A percentile compares a stretch with the other conserved stretches of the same genome.
Conservation (phyloP, 2,329 filamentous ascomycete species). For the Exophiala spinifera region DNA sequence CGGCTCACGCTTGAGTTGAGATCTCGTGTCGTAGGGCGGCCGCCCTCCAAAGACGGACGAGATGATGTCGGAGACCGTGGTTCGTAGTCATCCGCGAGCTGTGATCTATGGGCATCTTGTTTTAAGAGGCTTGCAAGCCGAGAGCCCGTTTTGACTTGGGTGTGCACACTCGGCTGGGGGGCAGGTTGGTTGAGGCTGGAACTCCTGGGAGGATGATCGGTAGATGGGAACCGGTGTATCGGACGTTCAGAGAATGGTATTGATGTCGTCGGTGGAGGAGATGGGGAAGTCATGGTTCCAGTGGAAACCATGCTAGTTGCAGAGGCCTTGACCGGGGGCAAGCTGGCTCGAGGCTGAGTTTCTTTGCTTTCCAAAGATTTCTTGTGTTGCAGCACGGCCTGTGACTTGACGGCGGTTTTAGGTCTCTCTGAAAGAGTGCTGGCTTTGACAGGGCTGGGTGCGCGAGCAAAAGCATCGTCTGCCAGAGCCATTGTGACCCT, state of each 20-base stretch:
- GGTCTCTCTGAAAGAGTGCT: conserved; percentile 32
- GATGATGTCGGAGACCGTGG: conserved; percentile 56
- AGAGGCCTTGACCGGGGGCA: conserved; percentile 41
- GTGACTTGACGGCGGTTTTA: conserved; percentile 28
- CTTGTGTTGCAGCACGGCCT: conserved; percentile 21
- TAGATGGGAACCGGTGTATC: conserved; percentile 54
- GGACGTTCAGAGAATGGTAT: conserved; percentile 37
- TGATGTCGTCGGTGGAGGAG: conserved; percentile 40
- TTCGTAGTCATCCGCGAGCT: conserved; percentile 17
- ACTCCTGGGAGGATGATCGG: conserved; percentile 35
- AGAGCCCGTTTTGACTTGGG: conserved; percentile 34
- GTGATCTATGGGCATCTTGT: conserved; percentile 25
- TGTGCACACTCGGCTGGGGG: conserved; percentile 9
- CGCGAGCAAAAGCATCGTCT: conserved; percentile 74
- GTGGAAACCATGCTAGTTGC: conserved; percentile 60
- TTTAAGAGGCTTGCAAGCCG: conserved; percentile 35
- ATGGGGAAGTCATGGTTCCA: conserved; percentile 73
- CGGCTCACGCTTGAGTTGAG: conserved; percentile 56
- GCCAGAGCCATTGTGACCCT: conserved; percentile 72
- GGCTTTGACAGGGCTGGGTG: conserved; percentile 34
- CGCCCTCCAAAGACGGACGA: conserved; percentile 68
- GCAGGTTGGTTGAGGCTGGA: conserved; percentile 37
- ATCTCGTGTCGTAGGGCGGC: conserved; percentile 63
- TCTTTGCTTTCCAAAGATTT: conserved; percentile 23
- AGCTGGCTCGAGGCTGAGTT: conserved; percentile 4